phyloP scores from a whole-genome alignment of 1,284 basidiomycete species.

The Papiliotrema flavescens region DNA sequence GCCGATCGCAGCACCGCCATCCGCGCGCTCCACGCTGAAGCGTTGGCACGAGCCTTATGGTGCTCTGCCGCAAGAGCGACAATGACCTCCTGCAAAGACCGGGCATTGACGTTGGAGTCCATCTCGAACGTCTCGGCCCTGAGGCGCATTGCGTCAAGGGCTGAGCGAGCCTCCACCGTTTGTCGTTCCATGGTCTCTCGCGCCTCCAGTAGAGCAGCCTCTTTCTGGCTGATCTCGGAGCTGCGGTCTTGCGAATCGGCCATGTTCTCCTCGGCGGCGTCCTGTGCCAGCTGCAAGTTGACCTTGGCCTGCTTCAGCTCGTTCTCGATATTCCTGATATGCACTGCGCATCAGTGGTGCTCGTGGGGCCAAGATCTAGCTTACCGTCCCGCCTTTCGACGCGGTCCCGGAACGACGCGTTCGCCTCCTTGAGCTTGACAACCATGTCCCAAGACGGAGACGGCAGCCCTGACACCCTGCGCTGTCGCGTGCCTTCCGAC shows the following conservation, averaged over 20 bases:
- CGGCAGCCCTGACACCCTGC: neutral
- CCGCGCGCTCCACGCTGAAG: neutral
- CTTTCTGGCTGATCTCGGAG: no score
- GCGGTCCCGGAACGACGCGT: neutral
- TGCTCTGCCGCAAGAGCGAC: neutral
- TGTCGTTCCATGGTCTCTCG: no score
- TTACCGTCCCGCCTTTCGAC: slow-evolving; percentile 5
- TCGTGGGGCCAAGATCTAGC: neutral
- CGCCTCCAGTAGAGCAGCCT: no score
- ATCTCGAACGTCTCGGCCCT: no score
- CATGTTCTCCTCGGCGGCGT: slow-evolving; percentile 15
- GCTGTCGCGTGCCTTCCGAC: no score
- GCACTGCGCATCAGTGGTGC: slow-evolving; percentile 3
- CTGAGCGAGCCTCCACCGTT: no score
- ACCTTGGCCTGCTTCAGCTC: slow-evolving; percentile 16
- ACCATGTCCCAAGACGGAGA: neutral
- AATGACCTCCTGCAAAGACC: neutral
- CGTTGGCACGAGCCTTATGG: neutral
- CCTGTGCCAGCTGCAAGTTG: slow-evolving; percentile 16
- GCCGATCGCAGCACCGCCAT: neutral
- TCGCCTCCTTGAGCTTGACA: slow-evolving; percentile 1
- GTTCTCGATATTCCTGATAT: slow-evolving; percentile 11
- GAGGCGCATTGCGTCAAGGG: no score
- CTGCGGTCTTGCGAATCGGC: no score
- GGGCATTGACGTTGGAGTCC: neutral